Base-by-base conservation (phyloP, 441 rosid species). In the Pelargonium citronellum region DNA sequence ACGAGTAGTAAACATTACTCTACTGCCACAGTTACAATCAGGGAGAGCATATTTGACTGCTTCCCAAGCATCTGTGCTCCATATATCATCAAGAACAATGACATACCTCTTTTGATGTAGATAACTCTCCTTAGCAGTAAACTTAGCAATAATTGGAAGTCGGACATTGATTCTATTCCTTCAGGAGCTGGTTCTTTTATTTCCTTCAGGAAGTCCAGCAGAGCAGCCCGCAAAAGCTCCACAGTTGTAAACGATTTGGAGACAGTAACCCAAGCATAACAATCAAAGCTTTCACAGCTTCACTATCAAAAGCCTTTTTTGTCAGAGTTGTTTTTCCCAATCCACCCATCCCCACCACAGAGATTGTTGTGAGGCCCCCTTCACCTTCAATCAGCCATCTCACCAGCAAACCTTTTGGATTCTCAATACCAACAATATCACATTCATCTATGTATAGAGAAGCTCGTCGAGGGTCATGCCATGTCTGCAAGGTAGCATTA, bases 1-100 rank as follows among this genome's bases (percentile, higher is more conserved):
- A 1, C 77, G 76, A 1, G 87, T 81, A 4, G 86, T 83, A 34
- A 79, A 78, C 67, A 79, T 69, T 60, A 80, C 73, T 27, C 83
- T 70, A 67, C 81, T 79, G 63, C 83, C 77, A 3, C 9, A 41
- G 19, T 73, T 30, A 4, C 64, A 75, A 10, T 74, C 24, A 53
- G 83, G 82, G 67, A 83, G 69, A 4, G 82, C 79, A 6, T 68
- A 30, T 55, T 74, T 76, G 69, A 81, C 43, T 3, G 80, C 79
- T 44, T 79, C 71, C 85, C 87, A 81, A n/a, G 63, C 53, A 47
- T 47, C n/a, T 47, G 5, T 30, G 43, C 43, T 63, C 66, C 66
- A 63, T 7, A 30, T 30, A 63, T 63, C 66, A 63, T 63, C 66
- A 63, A 63, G 27, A 27, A 63, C 66, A 27, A 63, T 30, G 66